A percentile compares a stretch with the other conserved stretches of the same genome.
Conservation (phyloP, 2,329 filamentous ascomycete genomes). For the Chaetothyriales sp. region DNA sequence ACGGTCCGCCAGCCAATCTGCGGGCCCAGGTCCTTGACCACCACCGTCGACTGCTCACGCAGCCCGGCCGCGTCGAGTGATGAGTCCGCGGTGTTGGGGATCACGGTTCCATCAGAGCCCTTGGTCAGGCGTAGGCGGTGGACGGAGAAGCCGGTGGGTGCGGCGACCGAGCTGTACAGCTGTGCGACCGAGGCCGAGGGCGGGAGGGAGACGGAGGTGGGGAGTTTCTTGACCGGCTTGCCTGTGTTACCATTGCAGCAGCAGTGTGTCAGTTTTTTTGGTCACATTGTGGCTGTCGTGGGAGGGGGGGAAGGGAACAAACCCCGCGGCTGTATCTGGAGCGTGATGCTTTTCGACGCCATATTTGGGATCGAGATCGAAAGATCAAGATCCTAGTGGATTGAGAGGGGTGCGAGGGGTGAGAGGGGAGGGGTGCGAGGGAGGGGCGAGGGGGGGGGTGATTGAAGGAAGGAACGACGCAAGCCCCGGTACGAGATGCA, state of each 20-base stretch:
- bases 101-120: conserved; percentile 43
- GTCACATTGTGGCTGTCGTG: background rate
- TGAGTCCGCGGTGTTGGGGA: conserved; percentile 39
- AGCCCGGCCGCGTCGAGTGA: conserved; percentile 42
- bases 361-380: background rate
- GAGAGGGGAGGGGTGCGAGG: no score
- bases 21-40: conserved; percentile 84
- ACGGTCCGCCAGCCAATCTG: conserved; percentile 89
- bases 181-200: conserved; percentile 37
- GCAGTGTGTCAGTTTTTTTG: background rate
- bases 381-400: background rate
- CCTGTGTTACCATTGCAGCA: conserved; percentile 28
- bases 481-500: no score
- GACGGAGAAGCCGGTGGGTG: conserved; percentile 38
- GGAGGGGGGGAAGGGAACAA: conserved; percentile 9
- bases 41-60: conserved; percentile 46
- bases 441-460: background rate
- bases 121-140: conserved; percentile 51
- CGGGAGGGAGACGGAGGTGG: conserved; percentile 38
- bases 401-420: background rate
- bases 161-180: conserved; percentile 43
- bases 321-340: conserved; percentile 30
- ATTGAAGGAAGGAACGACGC: background rate
- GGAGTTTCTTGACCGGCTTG: conserved; percentile 47
- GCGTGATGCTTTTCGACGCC: conserved; percentile 22